Base-by-base conservation (phyloP, 106 monocot species). In the Dendrobium officinale region DNA sequence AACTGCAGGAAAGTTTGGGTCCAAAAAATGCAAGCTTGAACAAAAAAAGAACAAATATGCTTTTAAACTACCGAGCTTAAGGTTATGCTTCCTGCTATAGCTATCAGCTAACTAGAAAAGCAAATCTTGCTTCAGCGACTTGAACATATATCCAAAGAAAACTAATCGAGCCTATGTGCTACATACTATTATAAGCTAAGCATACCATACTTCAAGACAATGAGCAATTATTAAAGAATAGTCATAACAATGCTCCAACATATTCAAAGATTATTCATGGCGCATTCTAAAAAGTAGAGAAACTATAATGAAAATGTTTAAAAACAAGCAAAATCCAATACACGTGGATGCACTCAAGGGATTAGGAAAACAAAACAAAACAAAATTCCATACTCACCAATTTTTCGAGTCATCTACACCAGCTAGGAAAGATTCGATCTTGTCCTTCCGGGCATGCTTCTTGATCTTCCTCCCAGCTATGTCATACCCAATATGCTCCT, bases 401-500 rank as follows among this genome's bases (percentile, higher is more conserved):
- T 89, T 99, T 77, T 90, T 88, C 1, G 91, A 79, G 85, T 95
- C 88, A 85, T 99, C 98, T 42, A 85, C 88, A 6, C 92, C 91
- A 16, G 84, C 93, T 27, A 99, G 75, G 80, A 90, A 99, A 49
- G 98, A 88, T 27, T 95, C 89, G 42, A 99, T 88, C 77, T 81
- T 91, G 83, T 93, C 98, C 81, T 85, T 95, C 77, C 83, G 88
- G 75, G 86, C 77, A 51, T 93, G 95, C 75, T 95, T 99, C 84
- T 73, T 89, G 29, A 99, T 95, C 83, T 93, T 99, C 84, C 87
- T 95, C 41, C 98, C 98, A 1, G 79, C 22, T 48, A 91, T 86
- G 77, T 99, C 91, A 85, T 95, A 99, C 4, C 98, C 98, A 75
- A 99, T 93, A 77, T 99, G 98, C 80, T 99, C 95, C 82, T 99